Conservation (phyloP, 225 moss, liverwort and hornwort genomes). For the Straminergon stramineum region DNA sequence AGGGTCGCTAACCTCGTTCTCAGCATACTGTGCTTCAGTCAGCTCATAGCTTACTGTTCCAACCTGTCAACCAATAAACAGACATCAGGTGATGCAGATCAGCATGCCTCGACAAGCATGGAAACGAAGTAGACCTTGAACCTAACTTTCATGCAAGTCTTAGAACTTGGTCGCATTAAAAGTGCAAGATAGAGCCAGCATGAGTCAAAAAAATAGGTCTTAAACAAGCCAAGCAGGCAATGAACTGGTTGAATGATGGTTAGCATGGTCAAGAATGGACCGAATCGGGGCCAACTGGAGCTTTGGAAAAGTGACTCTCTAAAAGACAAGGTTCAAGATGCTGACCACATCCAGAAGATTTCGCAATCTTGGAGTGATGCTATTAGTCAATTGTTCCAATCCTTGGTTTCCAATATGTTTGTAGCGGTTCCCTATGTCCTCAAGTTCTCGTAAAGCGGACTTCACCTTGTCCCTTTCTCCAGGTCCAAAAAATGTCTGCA, state of each 20-base stretch:
- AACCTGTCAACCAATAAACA: constrained; percentile 21
- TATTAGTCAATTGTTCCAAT: constrained; percentile 77
- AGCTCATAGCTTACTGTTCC: constrained; percentile 74
- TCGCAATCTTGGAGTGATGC: constrained; percentile 63
- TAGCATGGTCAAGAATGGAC: background rate
- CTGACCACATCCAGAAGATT: constrained; percentile 65
- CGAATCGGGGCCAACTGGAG: background rate
- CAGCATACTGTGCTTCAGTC: constrained; percentile 81
- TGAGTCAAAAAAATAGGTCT: background rate
- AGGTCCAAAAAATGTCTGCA: constrained; percentile 50
- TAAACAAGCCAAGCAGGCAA: background rate
- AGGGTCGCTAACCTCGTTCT: constrained; percentile 86
- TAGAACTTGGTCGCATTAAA: background rate
- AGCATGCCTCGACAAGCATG: background rate
- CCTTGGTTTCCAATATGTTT: constrained; percentile 66
- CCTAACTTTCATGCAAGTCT: background rate
- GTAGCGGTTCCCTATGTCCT: constrained; percentile 63
- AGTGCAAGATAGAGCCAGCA: background rate
- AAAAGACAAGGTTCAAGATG: constrained; percentile 2
- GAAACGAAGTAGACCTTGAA: background rate
- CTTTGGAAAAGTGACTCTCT: background rate
- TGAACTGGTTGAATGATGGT: background rate
- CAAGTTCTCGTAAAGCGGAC: constrained; percentile 55
- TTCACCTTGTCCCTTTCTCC: constrained; percentile 74
- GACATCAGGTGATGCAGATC: background rate